These are phyloP conservation scores for Micromonas pusilla DNA, from an alignment of 139 green algal genomes.

Conservation along the genomic window DNA sequence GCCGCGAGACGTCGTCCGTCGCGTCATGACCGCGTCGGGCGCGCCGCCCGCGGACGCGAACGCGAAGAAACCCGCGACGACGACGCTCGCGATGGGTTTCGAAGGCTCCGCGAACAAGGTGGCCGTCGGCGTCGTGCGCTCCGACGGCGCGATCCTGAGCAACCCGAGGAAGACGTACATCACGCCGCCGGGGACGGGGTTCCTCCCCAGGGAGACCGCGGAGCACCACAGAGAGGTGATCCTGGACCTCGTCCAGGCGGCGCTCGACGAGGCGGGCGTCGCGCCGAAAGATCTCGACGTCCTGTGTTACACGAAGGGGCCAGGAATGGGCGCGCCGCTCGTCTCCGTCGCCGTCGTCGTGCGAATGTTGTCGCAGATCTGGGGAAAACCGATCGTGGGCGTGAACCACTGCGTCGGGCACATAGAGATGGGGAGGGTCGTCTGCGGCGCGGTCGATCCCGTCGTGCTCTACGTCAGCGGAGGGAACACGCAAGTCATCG, in stretches of 20 bases:
- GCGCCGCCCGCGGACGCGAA: too few species aligned
- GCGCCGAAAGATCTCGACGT: constrained; percentile 44
- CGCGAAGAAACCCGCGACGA: background rate
- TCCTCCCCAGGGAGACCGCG: constrained; percentile 77
- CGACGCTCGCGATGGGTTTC: constrained; percentile 59
- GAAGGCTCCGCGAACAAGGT: constrained; percentile 89
- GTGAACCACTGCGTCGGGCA: constrained; percentile 88
- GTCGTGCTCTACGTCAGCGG: constrained; percentile 87
- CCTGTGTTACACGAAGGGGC: constrained; percentile 82
- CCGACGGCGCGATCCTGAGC: constrained; percentile 63
- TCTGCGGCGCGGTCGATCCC: constrained; percentile 73
- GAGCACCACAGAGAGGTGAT: constrained; percentile 61
- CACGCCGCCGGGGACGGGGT: constrained; percentile 71
- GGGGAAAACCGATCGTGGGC: constrained; percentile 54
- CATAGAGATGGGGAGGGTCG: constrained; percentile 86
- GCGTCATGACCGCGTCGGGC: too few species aligned
- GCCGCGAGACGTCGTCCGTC: too few species aligned
- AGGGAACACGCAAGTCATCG: constrained; percentile 74
- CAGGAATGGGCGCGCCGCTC: constrained; percentile 82
- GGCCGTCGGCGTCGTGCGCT: constrained; percentile 69
- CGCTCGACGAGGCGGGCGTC: constrained; percentile 50
- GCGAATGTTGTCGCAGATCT: constrained; percentile 59
- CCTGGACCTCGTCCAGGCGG: constrained; percentile 55
- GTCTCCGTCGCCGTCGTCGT: constrained; percentile 68
- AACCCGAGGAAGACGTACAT: constrained; percentile 83